These are phyloP conservation scores for Rhizopogon salebrosus DNA, from an alignment of 768 basidiomycete species.

Conservation along the genomic window DNA sequence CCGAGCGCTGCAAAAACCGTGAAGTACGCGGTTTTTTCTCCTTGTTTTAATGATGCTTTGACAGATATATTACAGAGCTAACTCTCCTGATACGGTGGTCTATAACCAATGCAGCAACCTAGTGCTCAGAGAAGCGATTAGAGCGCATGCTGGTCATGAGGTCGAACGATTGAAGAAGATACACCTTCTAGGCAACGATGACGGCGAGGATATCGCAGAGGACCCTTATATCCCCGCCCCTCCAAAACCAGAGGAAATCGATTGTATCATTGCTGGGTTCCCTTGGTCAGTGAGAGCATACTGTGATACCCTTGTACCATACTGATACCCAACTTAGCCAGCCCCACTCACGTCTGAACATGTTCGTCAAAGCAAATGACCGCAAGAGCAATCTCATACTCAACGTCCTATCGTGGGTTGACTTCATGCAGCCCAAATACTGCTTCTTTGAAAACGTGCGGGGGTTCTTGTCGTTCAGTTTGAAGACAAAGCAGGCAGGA, in stretches of 20 bases:
- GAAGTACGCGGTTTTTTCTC: constrained; percentile 36
- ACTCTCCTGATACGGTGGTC: constrained; percentile 42
- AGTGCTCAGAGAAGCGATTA: constrained; percentile 54
- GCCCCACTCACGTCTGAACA: constrained; percentile 68
- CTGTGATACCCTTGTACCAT: background rate
- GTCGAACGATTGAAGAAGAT: constrained; percentile 34
- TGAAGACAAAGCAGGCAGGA: constrained; percentile 32
- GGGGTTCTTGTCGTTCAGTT: constrained; percentile 37
- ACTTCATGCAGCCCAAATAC: constrained; percentile 35
- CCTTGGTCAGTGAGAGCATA: constrained; percentile 50
- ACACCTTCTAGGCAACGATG: background rate
- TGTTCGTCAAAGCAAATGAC: constrained; percentile 64
- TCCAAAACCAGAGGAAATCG: constrained; percentile 48
- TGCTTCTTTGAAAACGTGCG: constrained; percentile 47
- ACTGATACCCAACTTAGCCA: constrained; percentile 42
- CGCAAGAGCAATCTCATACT: constrained; percentile 64
- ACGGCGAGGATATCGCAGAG: constrained; percentile 12
- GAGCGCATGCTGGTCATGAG: constrained; percentile 33
- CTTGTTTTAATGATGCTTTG: background rate
- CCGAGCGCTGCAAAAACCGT: constrained; percentile 70
- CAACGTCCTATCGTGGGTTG: constrained; percentile 44
- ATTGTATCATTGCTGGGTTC: constrained; percentile 65
- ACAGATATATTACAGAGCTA: constrained; percentile 27
- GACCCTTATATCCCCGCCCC: constrained; percentile 28
- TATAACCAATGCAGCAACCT: constrained; percentile 72